Evolutionary conservation across 345 rosid species (phyloP).

Genomic region (Boechera retrofracta): DNA sequence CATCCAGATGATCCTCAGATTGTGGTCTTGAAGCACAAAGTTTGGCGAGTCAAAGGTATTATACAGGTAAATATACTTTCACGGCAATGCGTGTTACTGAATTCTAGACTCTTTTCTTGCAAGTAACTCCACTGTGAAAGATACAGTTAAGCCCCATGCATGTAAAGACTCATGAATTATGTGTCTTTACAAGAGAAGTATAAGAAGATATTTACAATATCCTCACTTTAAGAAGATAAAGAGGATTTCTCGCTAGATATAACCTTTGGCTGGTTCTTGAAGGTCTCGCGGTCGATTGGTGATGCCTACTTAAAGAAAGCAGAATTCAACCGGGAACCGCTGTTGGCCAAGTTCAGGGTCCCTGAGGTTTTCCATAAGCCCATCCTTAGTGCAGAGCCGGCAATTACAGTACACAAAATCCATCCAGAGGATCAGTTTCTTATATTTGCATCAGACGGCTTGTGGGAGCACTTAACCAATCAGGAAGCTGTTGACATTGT

Average conservation of each 20-base stretch:
- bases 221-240: background rate
- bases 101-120: background rate
- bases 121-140: background rate
- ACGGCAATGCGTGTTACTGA: background rate
- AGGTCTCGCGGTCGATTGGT: conserved; percentile 50
- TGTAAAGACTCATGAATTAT: background rate
- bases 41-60: conserved; percentile 68
- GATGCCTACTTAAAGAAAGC: conserved; percentile 50
- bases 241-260: background rate
- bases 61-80: conserved; percentile 53
- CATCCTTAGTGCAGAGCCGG: conserved; percentile 45
- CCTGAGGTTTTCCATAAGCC: conserved; percentile 42
- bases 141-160: background rate
- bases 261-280: conserved; percentile 10
- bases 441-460: conserved; percentile 51
- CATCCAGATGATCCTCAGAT: conserved; percentile 69
- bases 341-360: conserved; percentile 47
- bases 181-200: background rate
- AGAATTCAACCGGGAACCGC: conserved; percentile 47
- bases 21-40: conserved; percentile 62
- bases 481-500: conserved; percentile 51
- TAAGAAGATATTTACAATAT: conserved; percentile 3
- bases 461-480: conserved; percentile 46
- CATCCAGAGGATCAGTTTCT: conserved; percentile 50
- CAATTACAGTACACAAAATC: conserved; percentile 43